Evolutionary conservation across 495 filamentous ascomycete genomes (phyloP).

Genomic region (Aspergillus diversus): DNA sequence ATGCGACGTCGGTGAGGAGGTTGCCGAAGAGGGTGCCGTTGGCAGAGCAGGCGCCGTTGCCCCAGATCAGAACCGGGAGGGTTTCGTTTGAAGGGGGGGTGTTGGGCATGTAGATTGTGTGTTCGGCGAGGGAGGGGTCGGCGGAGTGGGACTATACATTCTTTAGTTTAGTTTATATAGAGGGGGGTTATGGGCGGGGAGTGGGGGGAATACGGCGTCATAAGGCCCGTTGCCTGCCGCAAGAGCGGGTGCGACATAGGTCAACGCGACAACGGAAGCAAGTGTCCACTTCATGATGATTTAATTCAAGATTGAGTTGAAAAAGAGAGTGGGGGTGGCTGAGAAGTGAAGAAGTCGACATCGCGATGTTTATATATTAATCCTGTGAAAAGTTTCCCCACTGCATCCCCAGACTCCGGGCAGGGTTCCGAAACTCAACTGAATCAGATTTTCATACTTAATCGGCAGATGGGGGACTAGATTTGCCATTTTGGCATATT

Average conservation of each 20-base stretch:
- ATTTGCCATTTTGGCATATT: too few relatives aligned
- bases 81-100: neutral
- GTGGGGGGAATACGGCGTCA: constrained; percentile 4
- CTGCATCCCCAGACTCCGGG: neutral
- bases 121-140: constrained; percentile 3
- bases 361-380: neutral
- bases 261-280: neutral
- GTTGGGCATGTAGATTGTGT: constrained; percentile 16
- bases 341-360: neutral
- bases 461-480: too few relatives aligned
- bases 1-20: constrained; percentile 13
- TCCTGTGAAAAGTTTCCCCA: neutral
- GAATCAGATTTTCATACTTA: neutral
- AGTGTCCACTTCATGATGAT: constrained; percentile 6
- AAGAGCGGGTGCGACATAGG: neutral
- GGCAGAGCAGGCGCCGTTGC: constrained; percentile 15
- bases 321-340: neutral
- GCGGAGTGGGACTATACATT: neutral
- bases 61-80: constrained; percentile 9
- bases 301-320: neutral
- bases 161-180: too few relatives aligned
- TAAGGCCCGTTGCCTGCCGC: constrained; percentile 9
- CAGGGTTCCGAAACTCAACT: neutral
- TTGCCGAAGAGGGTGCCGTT: constrained; percentile 16
- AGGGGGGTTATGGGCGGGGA: too few relatives aligned